Conservation (phyloP, 176 grass and related monocot genomes). For the bread wheat (Triticum aestivum) region DNA sequence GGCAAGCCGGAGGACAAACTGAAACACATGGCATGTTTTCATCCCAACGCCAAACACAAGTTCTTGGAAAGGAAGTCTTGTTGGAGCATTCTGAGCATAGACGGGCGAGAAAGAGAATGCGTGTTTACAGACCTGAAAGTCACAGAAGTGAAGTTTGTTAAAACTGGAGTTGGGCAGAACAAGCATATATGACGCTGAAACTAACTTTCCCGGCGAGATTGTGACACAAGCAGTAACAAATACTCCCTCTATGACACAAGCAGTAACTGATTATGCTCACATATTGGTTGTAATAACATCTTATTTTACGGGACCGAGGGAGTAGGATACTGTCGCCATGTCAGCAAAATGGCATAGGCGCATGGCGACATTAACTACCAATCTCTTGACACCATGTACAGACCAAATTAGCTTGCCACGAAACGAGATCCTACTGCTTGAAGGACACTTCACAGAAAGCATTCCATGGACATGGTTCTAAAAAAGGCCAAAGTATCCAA, state of each 20-base stretch:
- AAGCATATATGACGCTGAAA: neutral
- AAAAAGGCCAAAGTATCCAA: neutral
- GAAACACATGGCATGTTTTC: slow-evolving; percentile 91
- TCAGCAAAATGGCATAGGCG: neutral
- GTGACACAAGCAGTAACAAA: no score
- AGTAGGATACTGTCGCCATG: neutral
- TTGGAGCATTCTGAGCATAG: slow-evolving; percentile 81
- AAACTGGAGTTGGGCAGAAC: neutral
- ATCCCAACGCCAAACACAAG: slow-evolving; percentile 91
- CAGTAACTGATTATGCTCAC: no score
- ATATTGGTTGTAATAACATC: no score
- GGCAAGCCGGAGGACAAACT: slow-evolving; percentile 89
- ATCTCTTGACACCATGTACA: neutral
- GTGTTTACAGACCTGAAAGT: slow-evolving; percentile 94
- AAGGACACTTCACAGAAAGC: neutral
- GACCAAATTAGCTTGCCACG: neutral
- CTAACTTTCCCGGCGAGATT: no score
- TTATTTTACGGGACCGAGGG: no score
- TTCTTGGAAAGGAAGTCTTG: slow-evolving; percentile 94
- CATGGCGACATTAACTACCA: neutral
- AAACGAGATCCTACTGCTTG: neutral
- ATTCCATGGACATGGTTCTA: neutral
- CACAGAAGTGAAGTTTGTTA: slow-evolving; percentile 4
- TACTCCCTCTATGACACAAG: no score
- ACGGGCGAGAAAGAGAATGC: slow-evolving; percentile 95